Percentiles rank a stretch among this genome's conserved stretches.
phyloP scores from a whole-genome alignment of 169 alveolate genomes.

The Amoebophrya sp. region DNA sequence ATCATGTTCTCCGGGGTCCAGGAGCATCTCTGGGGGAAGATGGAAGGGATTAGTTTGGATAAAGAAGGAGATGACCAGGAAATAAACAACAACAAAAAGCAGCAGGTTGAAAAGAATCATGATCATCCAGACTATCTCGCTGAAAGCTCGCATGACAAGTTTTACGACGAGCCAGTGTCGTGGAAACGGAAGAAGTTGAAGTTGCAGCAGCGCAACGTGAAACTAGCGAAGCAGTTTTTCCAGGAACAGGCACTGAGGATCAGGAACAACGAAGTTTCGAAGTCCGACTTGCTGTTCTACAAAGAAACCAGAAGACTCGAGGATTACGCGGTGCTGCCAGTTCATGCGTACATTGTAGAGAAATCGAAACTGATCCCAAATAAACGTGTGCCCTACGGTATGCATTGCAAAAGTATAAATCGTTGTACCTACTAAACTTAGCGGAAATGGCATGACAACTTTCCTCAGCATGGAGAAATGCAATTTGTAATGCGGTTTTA shows the following conservation, averaged over 20 bases:
- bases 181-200: not conserved
- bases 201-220: not conserved
- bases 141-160: not conserved
- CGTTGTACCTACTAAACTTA: no score
- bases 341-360: not conserved
- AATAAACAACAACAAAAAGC: not conserved
- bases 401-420: no score
- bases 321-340: not conserved
- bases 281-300: not conserved
- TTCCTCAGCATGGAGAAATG: no score
- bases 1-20: constrained; percentile 1
- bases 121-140: not conserved
- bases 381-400: not conserved
- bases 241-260: not conserved
- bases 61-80: no score
- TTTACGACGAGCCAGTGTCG: not conserved
- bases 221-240: not conserved
- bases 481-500: no score
- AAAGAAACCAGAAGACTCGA: not conserved
- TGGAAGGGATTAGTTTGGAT: no score
- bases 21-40: not conserved
- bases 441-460: no score
- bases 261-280: not conserved
- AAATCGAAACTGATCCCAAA: not conserved
- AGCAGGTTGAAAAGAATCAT: not conserved